A percentile compares a stretch with the other conserved stretches of the same genome.
These are phyloP conservation scores for Plasmodium gallinaceum DNA, from an alignment of 169 alveolate genomes.

Conservation along the genomic window DNA sequence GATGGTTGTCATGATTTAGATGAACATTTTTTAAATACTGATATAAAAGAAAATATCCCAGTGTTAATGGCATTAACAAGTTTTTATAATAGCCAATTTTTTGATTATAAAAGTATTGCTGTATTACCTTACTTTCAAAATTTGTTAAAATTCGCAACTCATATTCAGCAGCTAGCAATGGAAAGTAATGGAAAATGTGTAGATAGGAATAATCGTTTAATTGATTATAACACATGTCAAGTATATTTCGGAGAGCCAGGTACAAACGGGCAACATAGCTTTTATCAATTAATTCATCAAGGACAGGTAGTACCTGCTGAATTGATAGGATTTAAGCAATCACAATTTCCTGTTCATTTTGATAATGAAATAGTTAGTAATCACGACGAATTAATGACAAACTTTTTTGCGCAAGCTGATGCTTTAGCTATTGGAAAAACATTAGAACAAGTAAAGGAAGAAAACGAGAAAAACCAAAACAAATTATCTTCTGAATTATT, in stretches of 20 bases:
- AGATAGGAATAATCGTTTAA: slow-evolving; percentile 87
- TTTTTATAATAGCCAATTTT: slow-evolving; percentile 94
- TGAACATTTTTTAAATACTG: slow-evolving; percentile 89
- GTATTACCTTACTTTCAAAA: slow-evolving; percentile 98
- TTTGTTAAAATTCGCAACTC: slow-evolving; percentile 94
- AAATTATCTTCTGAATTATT: slow-evolving; percentile 88
- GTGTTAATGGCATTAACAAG: slow-evolving; percentile 95
- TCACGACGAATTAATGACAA: slow-evolving; percentile 98
- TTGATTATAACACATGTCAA: slow-evolving; percentile 92
- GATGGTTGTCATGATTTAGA: slow-evolving; percentile 92
- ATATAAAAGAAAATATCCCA: slow-evolving; percentile 92
- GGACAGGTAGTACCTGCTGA: slow-evolving; percentile 97
- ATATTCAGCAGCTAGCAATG: slow-evolving; percentile 98
- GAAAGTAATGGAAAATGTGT: slow-evolving; percentile 97
- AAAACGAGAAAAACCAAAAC: slow-evolving; percentile 79
- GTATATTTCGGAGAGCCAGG: slow-evolving; percentile 99
- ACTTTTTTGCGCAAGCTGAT: slow-evolving; percentile 99
- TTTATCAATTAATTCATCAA: slow-evolving; percentile 98
- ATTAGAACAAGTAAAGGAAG: slow-evolving; percentile 85
- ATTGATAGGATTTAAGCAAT: slow-evolving; percentile 96
- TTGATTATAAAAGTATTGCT: slow-evolving; percentile 94
- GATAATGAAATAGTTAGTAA: slow-evolving; percentile 80
- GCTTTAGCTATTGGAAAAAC: slow-evolving; percentile 98
- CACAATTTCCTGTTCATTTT: slow-evolving; percentile 91
- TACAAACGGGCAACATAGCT: slow-evolving; percentile 98